These are phyloP conservation scores for Epichloe gansuensis DNA, from an alignment of 2,329 filamentous ascomycete genomes.

Conservation along the genomic window DNA sequence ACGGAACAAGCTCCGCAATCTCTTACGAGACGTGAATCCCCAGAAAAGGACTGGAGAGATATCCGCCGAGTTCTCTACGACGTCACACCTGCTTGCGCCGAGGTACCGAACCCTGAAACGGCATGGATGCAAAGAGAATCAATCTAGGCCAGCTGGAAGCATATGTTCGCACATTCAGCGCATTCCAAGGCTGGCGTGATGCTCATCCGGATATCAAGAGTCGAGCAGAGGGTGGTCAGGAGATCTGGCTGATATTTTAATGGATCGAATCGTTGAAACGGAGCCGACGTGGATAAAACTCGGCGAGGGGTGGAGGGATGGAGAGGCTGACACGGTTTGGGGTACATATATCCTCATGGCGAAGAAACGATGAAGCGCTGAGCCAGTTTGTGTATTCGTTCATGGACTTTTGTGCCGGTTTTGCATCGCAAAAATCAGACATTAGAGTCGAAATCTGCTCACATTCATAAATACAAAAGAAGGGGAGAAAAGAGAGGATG, in stretches of 20 bases:
- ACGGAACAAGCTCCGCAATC: constrained; percentile 38
- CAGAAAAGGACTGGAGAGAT: constrained; percentile 37
- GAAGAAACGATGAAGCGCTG: constrained; percentile 21
- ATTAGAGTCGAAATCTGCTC: too few relatives aligned
- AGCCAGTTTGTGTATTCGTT: too few relatives aligned
- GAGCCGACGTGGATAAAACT: constrained; percentile 39
- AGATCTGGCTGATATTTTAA: constrained; percentile 51
- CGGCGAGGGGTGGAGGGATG: constrained; percentile 38
- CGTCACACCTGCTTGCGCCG: constrained; percentile 30
- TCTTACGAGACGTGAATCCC: constrained; percentile 41
- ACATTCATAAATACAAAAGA: too few relatives aligned
- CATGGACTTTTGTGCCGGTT: too few relatives aligned
- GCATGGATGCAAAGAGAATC: constrained; percentile 40
- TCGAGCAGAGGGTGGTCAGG: constrained; percentile 40
- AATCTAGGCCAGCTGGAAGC: constrained; percentile 46
- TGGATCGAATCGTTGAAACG: constrained; percentile 43
- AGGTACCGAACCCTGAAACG: constrained; percentile 19
- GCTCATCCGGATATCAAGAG: constrained; percentile 37
- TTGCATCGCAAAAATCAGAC: too few relatives aligned
- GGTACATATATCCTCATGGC: constrained; percentile 48
- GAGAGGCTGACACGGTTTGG: constrained; percentile 47
- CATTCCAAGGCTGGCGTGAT: constrained; percentile 46
- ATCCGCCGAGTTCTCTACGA: constrained; percentile 45
- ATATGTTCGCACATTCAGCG: constrained; percentile 50
- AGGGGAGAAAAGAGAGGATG: background rate